phyloP scores from a whole-genome alignment of 1,139 yeast species.

The Hansenula lynferdii region DNA sequence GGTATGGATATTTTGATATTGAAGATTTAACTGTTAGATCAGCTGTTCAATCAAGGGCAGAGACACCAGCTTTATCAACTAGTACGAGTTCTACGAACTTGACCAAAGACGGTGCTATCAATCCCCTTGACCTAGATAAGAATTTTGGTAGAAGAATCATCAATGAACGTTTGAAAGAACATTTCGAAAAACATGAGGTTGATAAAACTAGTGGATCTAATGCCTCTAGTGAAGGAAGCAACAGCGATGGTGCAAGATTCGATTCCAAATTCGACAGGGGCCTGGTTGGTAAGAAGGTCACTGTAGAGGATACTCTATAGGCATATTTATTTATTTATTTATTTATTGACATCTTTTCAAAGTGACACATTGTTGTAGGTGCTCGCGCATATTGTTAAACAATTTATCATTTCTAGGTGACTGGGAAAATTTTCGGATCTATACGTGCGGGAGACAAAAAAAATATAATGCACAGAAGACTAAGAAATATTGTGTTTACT shows the following conservation, averaged over 20 bases:
- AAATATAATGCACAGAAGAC: neutral
- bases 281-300: conserved; percentile 31
- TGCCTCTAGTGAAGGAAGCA: conserved; percentile 3
- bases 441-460: neutral
- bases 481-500: too few species aligned
- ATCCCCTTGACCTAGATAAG: conserved; percentile 12
- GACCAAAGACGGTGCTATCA: neutral
- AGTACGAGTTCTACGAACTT: conserved; percentile 14
- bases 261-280: conserved; percentile 34
- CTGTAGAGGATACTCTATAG: conserved; percentile 18
- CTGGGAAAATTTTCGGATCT: conserved; percentile 1
- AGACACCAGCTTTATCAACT: conserved; percentile 16
- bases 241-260: conserved; percentile 21
- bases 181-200: conserved; percentile 14
- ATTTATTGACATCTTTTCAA: neutral
- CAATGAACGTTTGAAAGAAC: conserved; percentile 16
- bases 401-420: too few species aligned
- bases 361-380: too few species aligned
- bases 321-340: neutral
- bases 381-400: too few species aligned
- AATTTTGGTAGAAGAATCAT: conserved; percentile 16
- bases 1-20: conserved; percentile 73
- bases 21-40: conserved; percentile 44
- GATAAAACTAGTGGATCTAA: conserved; percentile 14
- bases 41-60: conserved; percentile 22